These are phyloP conservation scores for Fraxinus excelsior DNA, from an alignment of 257 asterid species.

Conservation along the genomic window DNA sequence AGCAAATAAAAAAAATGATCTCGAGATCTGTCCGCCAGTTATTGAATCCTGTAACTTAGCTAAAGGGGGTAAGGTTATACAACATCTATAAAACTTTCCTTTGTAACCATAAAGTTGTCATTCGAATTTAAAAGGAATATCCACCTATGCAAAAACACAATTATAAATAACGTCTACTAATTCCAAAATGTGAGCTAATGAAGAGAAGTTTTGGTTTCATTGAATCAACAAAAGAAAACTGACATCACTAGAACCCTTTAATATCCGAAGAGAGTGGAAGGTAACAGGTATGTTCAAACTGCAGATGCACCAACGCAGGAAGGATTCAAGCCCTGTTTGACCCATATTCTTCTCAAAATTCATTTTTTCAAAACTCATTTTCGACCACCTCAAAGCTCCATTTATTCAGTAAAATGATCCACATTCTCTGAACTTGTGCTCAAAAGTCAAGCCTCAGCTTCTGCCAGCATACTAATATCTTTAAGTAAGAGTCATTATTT, in stretches of 20 bases:
- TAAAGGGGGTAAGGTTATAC: background rate
- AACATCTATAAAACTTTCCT: background rate
- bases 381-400: too few species aligned
- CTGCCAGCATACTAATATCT: too few species aligned
- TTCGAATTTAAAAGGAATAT: background rate
- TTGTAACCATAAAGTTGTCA: background rate
- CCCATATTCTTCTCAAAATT: too few species aligned
- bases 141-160: background rate
- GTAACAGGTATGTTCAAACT: background rate
- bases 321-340: too few species aligned
- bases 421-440: too few species aligned
- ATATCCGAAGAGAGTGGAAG: background rate
- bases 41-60: background rate
- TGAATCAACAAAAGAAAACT: background rate
- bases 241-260: background rate
- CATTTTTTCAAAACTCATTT: too few species aligned
- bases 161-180: background rate
- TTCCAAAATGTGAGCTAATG: background rate
- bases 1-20: background rate
- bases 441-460: too few species aligned
- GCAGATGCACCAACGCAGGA: background rate
- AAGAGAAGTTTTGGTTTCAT: background rate
- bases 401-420: too few species aligned
- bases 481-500: too few species aligned
- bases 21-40: background rate